Base-by-base conservation (phyloP, 2,329 filamentous ascomycete genomes). In the Phyllosticta citrichinensis region DNA sequence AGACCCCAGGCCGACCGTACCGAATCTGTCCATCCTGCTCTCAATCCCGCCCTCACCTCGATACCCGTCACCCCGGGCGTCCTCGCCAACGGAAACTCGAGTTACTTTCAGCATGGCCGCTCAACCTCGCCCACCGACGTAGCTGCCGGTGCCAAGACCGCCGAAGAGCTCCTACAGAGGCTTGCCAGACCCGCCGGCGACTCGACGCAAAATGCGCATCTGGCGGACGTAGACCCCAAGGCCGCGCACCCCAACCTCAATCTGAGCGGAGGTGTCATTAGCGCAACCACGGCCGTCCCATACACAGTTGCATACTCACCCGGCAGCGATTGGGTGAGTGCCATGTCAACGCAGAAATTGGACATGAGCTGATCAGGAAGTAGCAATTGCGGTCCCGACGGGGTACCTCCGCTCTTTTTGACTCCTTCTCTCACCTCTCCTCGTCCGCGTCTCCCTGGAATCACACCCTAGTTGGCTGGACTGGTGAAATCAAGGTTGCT, bases 391-490 rank as follows among this genome's bases (percentile, higher is more conserved):
- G 84, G 67, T 80, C 85, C 63, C 88, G 92, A 25, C 87, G 88
- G 63, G 93, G 93, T 60, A 93, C 92, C 62, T 97, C 93, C 12
- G 91, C 93, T 17, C 82, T 97, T 35, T 95, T 95, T 75, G 91
- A 97, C 73, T 92, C 91, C 10, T 91, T 97, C 69, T 84, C 87
- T 61, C 87, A 95, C 74, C 84, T 97, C 53, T 89, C 91, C 3
- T 95, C 91, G n/a, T 81, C 87, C 61, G 82, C 88, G 52, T 87
- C 87, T 2, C 86, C 87, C 20, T 97, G 92, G 92, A 90, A 91
- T 68, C 93, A 97, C 76, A 94, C 87, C 0, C 83, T 97, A 5
- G 89, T 97, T 58, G 92, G 91, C 54, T 97, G 93, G 93, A 96
- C 93, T 2, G 93, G 93, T 62, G 93, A 97, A 63, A 77, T 80